Conservation (phyloP, 371 early-diverging fungal genomes). For the Zychaea mexicana region DNA sequence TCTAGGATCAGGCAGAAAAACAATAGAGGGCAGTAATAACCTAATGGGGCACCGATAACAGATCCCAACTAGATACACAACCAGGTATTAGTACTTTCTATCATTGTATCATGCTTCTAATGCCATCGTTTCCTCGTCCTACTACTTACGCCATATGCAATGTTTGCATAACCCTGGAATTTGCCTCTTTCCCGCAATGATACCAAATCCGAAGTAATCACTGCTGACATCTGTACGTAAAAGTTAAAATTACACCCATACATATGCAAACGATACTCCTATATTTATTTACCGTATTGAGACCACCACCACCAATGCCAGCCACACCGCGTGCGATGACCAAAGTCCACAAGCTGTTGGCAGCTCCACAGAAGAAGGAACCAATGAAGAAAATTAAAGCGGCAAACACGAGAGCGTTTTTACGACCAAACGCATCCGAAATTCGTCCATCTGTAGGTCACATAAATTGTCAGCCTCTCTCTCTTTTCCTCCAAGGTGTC, state of each 20-base stretch:
- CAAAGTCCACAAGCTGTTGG: slow-evolving; percentile 61
- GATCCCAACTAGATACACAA: slow-evolving; percentile 66
- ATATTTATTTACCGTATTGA: slow-evolving; percentile 29
- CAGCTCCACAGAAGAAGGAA: slow-evolving; percentile 60
- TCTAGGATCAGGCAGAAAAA: too few species aligned
- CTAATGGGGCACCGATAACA: slow-evolving; percentile 71
- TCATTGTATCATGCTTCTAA: too few species aligned
- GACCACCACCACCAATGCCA: slow-evolving; percentile 79
- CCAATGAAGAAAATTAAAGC: slow-evolving; percentile 57
- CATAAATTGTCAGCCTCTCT: not conserved
- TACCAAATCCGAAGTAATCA: slow-evolving; percentile 46
- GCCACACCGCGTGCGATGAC: slow-evolving; percentile 76
- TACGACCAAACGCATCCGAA: slow-evolving; percentile 74
- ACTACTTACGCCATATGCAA: slow-evolving; percentile 37
- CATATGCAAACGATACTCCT: not conserved
- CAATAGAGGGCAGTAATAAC: too few species aligned
- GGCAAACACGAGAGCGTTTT: slow-evolving; percentile 54
- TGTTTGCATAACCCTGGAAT: slow-evolving; percentile 49
- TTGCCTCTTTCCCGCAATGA: slow-evolving; percentile 51
- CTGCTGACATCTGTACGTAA: slow-evolving; percentile 22
- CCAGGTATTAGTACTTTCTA: too few species aligned
- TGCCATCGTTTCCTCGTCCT: not conserved
- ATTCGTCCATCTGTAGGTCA: slow-evolving; percentile 46
- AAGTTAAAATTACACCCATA: too few species aligned
- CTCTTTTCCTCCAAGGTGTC: not conserved